Conservation (phyloP, 495 filamentous ascomycete genomes). For the Podospora appendiculata region DNA sequence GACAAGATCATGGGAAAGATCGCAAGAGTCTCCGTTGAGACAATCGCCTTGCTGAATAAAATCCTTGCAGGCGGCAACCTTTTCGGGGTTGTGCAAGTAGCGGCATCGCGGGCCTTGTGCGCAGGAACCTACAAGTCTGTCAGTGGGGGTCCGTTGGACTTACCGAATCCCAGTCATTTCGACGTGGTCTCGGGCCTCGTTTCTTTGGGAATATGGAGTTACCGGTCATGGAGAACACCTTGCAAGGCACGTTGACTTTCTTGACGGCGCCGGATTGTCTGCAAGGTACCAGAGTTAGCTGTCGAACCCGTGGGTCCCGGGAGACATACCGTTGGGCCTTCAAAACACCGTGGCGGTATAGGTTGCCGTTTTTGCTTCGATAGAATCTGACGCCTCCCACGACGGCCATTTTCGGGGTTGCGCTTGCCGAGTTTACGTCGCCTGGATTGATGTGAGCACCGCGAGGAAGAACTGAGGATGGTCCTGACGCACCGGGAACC, state of each 20-base stretch:
- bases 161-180: slow-evolving; percentile 18
- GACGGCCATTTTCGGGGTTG: slow-evolving; percentile 70
- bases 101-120: slow-evolving; percentile 71
- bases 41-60: slow-evolving; percentile 78
- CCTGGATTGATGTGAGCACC: slow-evolving; percentile 47
- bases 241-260: slow-evolving; percentile 77
- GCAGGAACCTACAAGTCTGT: slow-evolving; percentile 60
- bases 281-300: slow-evolving; percentile 15
- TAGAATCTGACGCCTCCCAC: slow-evolving; percentile 82
- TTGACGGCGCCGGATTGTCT: slow-evolving; percentile 43
- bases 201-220: slow-evolving; percentile 43
- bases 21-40: slow-evolving; percentile 71
- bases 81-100: slow-evolving; percentile 76
- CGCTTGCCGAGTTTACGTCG: slow-evolving; percentile 53
- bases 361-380: slow-evolving; percentile 85
- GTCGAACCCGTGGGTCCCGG: not conserved
- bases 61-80: slow-evolving; percentile 86
- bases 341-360: slow-evolving; percentile 68
- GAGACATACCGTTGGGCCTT: slow-evolving; percentile 57
- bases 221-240: slow-evolving; percentile 88
- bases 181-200: slow-evolving; percentile 18
- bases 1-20: slow-evolving; percentile 85
- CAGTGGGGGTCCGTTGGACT: slow-evolving; percentile 21
- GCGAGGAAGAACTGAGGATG: slow-evolving; percentile 6
- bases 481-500: slow-evolving; percentile 50